Evolutionary conservation across 176 grass and related monocot species (phyloP), one percentile per base, ranked within the genome.

Genomic region (Oropetium thomaeum): DNA sequence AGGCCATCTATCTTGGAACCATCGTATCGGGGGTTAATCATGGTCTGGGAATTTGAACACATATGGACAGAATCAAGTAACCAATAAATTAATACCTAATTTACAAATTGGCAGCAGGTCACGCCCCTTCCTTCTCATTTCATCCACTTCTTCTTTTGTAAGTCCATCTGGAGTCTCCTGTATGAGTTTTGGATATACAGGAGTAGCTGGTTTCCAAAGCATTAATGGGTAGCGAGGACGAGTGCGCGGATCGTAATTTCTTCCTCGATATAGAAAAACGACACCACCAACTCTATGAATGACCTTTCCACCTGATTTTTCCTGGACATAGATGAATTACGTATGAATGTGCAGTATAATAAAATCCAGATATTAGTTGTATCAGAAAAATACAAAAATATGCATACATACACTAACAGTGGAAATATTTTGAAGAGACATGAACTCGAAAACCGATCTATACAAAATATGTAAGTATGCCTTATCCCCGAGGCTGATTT

Each of bases 121-220:
- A 41, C 60, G 71, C 38, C 89, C 95, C 81, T 87, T 98, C 22
- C 81, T 77, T 84, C 86, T 98, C 89, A 94, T 89, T 68, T 89
- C 86, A 83, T 79, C 75, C 9, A 89, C 95, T 75, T 90, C 96
- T 92, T 78, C 79, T 82, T 89, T 92, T 43, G 91, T 90, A 80
- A 98, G 84, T 31, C 96, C 96, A 77, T 92, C 91, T 47, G 96
- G 96, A 41, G 71, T 79, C 81, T 90, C 71, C 75, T 94, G 87
- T 84, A 98, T 98, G 53, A 98, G 86, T 71, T 92, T 94, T 38
- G 96, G 96, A 67, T 92, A 98, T 43, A 88, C 89, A 64, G 91
- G 96, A 73, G 89, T 63, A 8, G 96, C 91, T 69, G 96, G 96
- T 60, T 98, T 98, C 96, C 96, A 98, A 17, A 94, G 86, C 96